Evolutionary conservation across 1,139 yeast species (phyloP), one percentile per base, ranked within the genome.

Genomic region (Suhomyces terraborum): DNA sequence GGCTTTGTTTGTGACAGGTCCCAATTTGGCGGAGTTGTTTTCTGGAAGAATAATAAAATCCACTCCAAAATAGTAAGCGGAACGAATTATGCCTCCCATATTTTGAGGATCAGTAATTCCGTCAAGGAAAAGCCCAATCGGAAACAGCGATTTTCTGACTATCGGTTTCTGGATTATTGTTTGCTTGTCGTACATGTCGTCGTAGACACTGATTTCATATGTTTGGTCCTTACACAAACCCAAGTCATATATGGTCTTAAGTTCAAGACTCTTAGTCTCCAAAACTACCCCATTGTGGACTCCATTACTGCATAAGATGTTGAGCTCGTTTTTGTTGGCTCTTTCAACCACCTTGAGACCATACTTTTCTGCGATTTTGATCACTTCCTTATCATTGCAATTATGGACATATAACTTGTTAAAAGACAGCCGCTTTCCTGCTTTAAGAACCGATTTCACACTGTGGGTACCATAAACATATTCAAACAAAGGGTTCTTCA

Each of bases 21-120:
- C 80, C 47, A 89, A 60, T 19, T 82, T 76, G 1, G 96, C 88
- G 51, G 88, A 79, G 55, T 87, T 84, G 47, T 76, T 78, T 32
- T 77, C 79, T 2, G 95, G 85, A 36, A 85, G 66, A 2, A 86
- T 79, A 10, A 89, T 67, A 53, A 88, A 86, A 61, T 89, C 96
- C 1, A 77, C 95, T 3, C 97, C 97, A 30, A 89, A 69, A 61
- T 76, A 89, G 61, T 81, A 86, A 0, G 95, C 94, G 1, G 91
- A 78, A 55, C 98, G 70, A 23, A 88, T 64, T 35, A 91, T 81
- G 24, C 95, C 95, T 2, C 98, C 98, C 53, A 88, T 71, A 57
- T 91, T 91, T 58, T 88, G 95, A 0, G 97, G 95, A 58, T 91
- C 97, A 4, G 89, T 82, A 38, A 91, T 75, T 46, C 87, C 91